Conservation (phyloP, 2,329 filamentous ascomycete genomes). For the Aspergillus ochraceus region DNA sequence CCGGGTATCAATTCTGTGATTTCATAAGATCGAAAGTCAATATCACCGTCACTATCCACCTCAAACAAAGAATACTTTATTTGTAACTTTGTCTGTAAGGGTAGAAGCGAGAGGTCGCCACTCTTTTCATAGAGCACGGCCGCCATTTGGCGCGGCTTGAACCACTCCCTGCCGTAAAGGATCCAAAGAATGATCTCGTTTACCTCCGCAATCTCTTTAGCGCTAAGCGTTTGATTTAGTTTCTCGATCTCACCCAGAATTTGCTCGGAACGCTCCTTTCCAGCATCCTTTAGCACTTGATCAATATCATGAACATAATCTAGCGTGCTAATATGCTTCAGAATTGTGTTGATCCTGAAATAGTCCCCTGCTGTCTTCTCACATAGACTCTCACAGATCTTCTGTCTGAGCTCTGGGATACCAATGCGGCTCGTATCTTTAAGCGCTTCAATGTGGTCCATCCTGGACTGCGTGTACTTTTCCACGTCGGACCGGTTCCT, state of each 20-base stretch:
- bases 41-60: constrained; percentile 20
- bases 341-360: constrained; percentile 24
- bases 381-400: constrained; percentile 20
- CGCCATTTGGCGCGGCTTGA: constrained; percentile 20
- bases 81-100: constrained; percentile 21
- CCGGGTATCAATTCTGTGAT: constrained; percentile 15
- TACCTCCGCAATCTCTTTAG: constrained; percentile 28
- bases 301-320: constrained; percentile 29
- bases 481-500: constrained; percentile 23
- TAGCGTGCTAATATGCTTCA: constrained; percentile 27
- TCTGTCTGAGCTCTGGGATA: constrained; percentile 20
- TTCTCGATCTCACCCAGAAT: constrained; percentile 25
- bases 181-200: constrained; percentile 31
- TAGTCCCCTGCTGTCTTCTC: constrained; percentile 26
- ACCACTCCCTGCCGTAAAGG: constrained; percentile 17
- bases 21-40: constrained; percentile 21
- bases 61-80: constrained; percentile 22
- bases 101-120: constrained; percentile 24
- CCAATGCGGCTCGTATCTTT: constrained; percentile 18
- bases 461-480: constrained; percentile 24
- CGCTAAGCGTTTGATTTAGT: constrained; percentile 21
- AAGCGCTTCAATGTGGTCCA: constrained; percentile 27
- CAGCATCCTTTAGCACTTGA: constrained; percentile 24
- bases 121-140: constrained; percentile 23
- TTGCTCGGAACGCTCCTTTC: constrained; percentile 23